Base-by-base conservation (phyloP, 495 filamentous ascomycete species). In the Penicillium alfredii region DNA sequence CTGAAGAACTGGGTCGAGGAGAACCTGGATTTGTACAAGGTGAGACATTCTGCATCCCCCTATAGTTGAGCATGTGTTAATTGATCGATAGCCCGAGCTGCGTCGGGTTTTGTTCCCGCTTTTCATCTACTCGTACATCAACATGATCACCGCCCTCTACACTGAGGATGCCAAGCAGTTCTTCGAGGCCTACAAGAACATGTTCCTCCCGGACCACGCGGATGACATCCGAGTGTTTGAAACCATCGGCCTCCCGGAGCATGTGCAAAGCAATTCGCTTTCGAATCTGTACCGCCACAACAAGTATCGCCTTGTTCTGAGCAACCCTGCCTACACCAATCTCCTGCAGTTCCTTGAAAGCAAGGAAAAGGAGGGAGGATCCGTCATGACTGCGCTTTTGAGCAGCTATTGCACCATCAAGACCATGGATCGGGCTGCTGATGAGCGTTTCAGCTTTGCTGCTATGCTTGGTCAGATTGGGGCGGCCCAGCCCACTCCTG, bases 11-110 rank as follows among this genome's bases (percentile, higher is more conserved):
- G 86, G 86, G 80, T 94, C 31, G 86, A 96, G 40, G 82, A 88
- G 44, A 86, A 82, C 32, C 71, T 98, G 4, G 88, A 95, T 44
- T 72, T 97, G 15, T 97, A 96, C 72, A 95, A 95, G 71, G 86
- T 84, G 47, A 51, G 64, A 16, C 10, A 23, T 2, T 18, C 16
- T 15, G 8, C n/a, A 18, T 16, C 8, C 10, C 10, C 10, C 20
- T n/a, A n/a, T n/a, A n/a, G n/a, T n/a, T 1, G 4, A 26, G 1
- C 5, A 3, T n/a, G 30, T 40, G 19, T 60, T 77, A 21, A 74
- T 38, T 20, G 11, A 1, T 17, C 4, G 8, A 15, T 45, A 89
- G 82, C 85, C 86, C n/a, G 92, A 97, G 58, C 73, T 98, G 1
- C 63, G 72, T 34, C 84, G 89, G 27, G 66, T 97, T 8, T 66